A percentile compares a stretch with the other conserved stretches of the same genome.
Conservation (phyloP, 2,329 filamentous ascomycete genomes). For the Paradendryphiella salina region DNA sequence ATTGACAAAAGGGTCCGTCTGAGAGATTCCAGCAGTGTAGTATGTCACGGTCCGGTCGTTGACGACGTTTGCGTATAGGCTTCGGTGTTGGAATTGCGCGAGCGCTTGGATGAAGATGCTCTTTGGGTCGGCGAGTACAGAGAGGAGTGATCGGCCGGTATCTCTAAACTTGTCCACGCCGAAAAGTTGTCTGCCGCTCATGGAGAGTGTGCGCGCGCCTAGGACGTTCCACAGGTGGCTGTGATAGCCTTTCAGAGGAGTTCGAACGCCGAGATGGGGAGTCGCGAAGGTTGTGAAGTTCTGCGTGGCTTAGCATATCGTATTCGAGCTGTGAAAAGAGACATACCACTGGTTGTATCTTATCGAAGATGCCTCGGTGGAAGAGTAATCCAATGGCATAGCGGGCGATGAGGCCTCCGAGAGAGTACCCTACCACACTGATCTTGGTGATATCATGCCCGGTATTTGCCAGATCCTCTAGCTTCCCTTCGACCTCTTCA, state of each 20-base stretch:
- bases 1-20: slow-evolving; percentile 75
- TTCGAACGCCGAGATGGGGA: slow-evolving; percentile 64
- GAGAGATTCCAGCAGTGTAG: slow-evolving; percentile 79
- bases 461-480: slow-evolving; percentile 57
- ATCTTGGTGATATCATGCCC: slow-evolving; percentile 78
- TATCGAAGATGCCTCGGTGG: slow-evolving; percentile 77
- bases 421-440: slow-evolving; percentile 85
- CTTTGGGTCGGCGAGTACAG: slow-evolving; percentile 77
- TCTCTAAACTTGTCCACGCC: slow-evolving; percentile 82
- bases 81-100: slow-evolving; percentile 72
- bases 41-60: slow-evolving; percentile 83
- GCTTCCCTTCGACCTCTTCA: slow-evolving; percentile 63
- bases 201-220: slow-evolving; percentile 77
- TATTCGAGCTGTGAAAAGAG: slow-evolving; percentile 23
- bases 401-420: slow-evolving; percentile 82
- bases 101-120: slow-evolving; percentile 86
- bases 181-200: slow-evolving; percentile 85
- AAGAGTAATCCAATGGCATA: slow-evolving; percentile 86
- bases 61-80: slow-evolving; percentile 81
- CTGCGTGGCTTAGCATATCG: slow-evolving; percentile 46
- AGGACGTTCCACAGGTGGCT: slow-evolving; percentile 71
- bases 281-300: slow-evolving; percentile 94
- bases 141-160: slow-evolving; percentile 77
- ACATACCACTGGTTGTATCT: slow-evolving; percentile 76
- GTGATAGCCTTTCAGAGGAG: slow-evolving; percentile 49